Conservation (phyloP, 345 rosid species). For the Murraya paniculata region DNA sequence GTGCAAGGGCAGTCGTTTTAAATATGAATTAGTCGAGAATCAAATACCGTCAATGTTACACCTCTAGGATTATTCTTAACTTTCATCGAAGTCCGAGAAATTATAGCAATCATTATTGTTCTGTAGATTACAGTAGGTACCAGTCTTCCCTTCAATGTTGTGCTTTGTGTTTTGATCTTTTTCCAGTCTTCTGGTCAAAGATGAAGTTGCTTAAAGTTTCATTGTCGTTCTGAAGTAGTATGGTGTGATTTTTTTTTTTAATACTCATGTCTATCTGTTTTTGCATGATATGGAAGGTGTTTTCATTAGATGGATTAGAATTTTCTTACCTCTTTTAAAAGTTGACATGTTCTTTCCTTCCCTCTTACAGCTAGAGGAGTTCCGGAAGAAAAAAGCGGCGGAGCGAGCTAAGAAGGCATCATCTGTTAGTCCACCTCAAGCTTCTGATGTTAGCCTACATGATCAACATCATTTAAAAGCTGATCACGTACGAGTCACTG, state of each 20-base stretch:
- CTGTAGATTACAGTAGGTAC: neutral
- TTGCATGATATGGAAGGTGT: neutral
- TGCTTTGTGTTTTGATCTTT: neutral
- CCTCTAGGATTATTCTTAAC: neutral
- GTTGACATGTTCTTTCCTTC: neutral
- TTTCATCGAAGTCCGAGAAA: neutral
- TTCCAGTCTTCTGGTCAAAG: neutral
- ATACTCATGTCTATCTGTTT: neutral
- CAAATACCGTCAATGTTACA: neutral
- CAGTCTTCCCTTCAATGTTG: neutral
- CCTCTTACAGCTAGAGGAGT: conserved; percentile 80
- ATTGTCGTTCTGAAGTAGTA: neutral
- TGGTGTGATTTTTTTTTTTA: neutral
- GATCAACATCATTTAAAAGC: conserved; percentile 37
- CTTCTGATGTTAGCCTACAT: conserved; percentile 34
- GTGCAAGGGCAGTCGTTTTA: neutral
- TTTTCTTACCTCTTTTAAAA: neutral
- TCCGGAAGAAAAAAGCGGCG: conserved; percentile 94
- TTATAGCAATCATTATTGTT: neutral
- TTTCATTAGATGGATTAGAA: neutral
- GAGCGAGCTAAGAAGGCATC: conserved; percentile 70
- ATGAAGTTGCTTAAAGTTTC: neutral
- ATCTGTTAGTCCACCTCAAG: conserved; percentile 31
- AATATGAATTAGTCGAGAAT: neutral
- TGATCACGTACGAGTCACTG: conserved; percentile 31